Evolutionary conservation across 495 filamentous ascomycete genomes (phyloP), one percentile per base, ranked within the genome.

Genomic region (Penicillium desertorum): DNA sequence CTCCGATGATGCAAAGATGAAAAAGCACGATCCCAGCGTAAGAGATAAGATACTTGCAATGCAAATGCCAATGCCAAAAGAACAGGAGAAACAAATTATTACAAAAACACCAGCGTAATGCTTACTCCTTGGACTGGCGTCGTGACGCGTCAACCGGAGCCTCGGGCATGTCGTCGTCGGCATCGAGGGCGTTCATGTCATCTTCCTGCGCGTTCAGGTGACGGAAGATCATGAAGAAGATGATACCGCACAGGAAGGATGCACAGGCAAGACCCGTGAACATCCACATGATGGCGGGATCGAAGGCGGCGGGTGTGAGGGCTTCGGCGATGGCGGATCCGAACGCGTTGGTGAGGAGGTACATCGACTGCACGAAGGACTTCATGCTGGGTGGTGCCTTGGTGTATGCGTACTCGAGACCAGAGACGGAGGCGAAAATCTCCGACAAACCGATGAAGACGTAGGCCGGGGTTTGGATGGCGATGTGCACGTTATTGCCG

Each of bases 371-470:
- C 52, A 92, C 87, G 62, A 92, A 84, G n/a, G 86, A 88, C 49
- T 88, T 83, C 87, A 93, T 91, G 64, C 85, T 89, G 61, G 81
- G 83, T 7, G 91, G 91, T 0, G 91, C 89, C 76, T 93, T 91
- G 67, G 86, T 89, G 72, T 87, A 92, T 30, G 90, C 91, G 64
- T 92, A 91, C 67, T 89, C 86, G 16, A 88, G 75, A 52, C 76
- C 79, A 20, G 85, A 88, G 68, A 90, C 86, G 46, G 80, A 86
- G 17, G 86, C 86, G 69, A 91, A 84, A 62, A 90, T 89, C 71
- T 91, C 88, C 23, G 85, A 86, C 32, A 90, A 60, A 65, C 82
- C 88, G 56, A 89, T 86, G 51, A 91, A 78, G 27, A 89, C 65
- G 72, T 91, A 91, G 4, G 85, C 79, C 5, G 82, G 82, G 12